Evolutionary conservation across 768 basidiomycete species (phyloP), one percentile per base, ranked within the genome.

Genomic region (Pulveroboletus ravenelii): DNA sequence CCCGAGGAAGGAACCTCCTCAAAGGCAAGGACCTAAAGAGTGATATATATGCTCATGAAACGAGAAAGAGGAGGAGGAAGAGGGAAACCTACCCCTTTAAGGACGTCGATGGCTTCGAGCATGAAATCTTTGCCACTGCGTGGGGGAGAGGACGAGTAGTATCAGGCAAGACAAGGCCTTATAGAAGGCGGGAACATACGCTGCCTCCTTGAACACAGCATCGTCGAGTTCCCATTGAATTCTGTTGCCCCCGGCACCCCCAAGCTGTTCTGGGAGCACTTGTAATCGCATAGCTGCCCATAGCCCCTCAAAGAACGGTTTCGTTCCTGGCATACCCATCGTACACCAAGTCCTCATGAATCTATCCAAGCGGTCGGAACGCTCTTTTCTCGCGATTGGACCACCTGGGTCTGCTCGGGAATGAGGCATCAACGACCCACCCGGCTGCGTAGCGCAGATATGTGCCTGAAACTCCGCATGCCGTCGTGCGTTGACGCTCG

Each of bases 211-310:
- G 72, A 94, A 91, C 14, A 94, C 89, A 17, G 91, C 91, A 73
- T 95, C 93, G 67, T 95, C 93, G 18, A 94, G 74, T 72, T 93
- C 89, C 93, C 93, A 95, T 60, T 87, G 79, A 47, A 94, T 82
- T 59, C 79, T 74, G 59, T 73, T 74, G 30, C 68, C 66, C 41
- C 90, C 93, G 31, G 88, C 87, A 47, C 93, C 92, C 41, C 93
- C 91, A 36, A 90, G 74, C 40, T 79, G 77, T 62, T 84, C 81
- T 43, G 91, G 89, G 40, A 93, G 77, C 38, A 84, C 81, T 64
- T 93, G 90, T 35, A 92, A 72, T 53, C 89, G 79, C 75, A 94
- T 78, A 51, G 87, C 72, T 8, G 84, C 89, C 85, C 88, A 94
- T 42, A 86, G 58, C 39, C 62, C 67, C 44, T 74, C 76, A 47